Conservation (phyloP, 1,284 basidiomycete species). For the Cutaneotrichosporon mucoides region DNA sequence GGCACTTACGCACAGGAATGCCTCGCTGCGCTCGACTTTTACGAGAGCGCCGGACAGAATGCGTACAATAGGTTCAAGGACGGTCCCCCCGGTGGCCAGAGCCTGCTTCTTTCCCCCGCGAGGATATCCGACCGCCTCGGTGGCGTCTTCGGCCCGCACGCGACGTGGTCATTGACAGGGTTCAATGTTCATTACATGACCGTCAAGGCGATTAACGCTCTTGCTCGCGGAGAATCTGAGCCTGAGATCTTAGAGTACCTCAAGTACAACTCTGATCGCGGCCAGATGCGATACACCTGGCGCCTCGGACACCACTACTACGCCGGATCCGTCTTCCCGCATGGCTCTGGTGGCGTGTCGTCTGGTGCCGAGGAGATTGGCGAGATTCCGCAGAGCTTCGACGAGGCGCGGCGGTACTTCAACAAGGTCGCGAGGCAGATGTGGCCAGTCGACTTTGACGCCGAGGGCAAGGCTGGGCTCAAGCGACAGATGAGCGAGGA, state of each 20-base stretch:
- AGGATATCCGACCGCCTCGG: constrained; percentile 85
- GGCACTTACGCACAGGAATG: constrained; percentile 55
- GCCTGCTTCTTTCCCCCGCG: constrained; percentile 74
- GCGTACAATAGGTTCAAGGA: constrained; percentile 69
- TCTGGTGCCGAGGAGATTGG: constrained; percentile 87
- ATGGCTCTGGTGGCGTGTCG: constrained; percentile 61
- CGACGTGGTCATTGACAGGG: constrained; percentile 62
- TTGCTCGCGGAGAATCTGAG: constrained; percentile 82
- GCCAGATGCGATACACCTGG: constrained; percentile 77
- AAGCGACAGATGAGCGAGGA: constrained; percentile 55
- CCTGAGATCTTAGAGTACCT: constrained; percentile 89
- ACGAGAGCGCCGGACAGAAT: constrained; percentile 79
- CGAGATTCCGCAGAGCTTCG: constrained; percentile 68
- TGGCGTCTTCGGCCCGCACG: constrained; percentile 88
- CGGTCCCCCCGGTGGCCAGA: constrained; percentile 87
- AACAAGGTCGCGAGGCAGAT: constrained; percentile 69
- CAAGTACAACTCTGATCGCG: constrained; percentile 90
- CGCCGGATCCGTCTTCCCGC: constrained; percentile 73
- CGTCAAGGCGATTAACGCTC: constrained; percentile 75
- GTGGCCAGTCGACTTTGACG: constrained; percentile 66
- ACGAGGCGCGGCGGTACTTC: constrained; percentile 74
- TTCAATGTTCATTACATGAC: constrained; percentile 65
- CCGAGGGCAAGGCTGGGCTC: constrained; percentile 45
- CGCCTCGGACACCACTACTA: constrained; percentile 90
- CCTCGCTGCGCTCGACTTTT: constrained; percentile 74